Conservation (phyloP, 164 flowering plant species). For the Protea cynaroides region DNA sequence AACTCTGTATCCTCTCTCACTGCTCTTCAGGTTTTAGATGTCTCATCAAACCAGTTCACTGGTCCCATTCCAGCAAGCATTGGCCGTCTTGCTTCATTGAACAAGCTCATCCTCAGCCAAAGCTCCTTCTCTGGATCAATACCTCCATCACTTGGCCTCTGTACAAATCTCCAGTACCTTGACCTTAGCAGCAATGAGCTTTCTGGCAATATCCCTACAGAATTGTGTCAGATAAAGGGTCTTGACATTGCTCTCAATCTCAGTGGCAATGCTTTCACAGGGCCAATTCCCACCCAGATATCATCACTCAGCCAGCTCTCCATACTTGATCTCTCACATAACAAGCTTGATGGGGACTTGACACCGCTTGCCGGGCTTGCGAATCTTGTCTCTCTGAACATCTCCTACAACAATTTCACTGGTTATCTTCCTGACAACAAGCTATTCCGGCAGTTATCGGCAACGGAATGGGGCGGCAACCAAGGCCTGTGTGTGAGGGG, state of each 20-base stretch:
- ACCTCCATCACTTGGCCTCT: slow-evolving; percentile 34
- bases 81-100: slow-evolving; percentile 34
- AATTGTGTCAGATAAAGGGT: slow-evolving; percentile 28
- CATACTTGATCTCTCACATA: slow-evolving; percentile 50
- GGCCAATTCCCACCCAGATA: slow-evolving; percentile 38
- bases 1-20: slow-evolving; percentile 47
- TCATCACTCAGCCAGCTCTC: slow-evolving; percentile 54
- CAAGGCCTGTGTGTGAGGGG: slow-evolving; percentile 44
- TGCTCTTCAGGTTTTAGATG: slow-evolving; percentile 60
- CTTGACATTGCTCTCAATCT: slow-evolving; percentile 50
- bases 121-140: slow-evolving; percentile 44
- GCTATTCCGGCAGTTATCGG: slow-evolving; percentile 59
- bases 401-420: slow-evolving; percentile 66
- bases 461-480: slow-evolving; percentile 53
- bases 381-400: slow-evolving; percentile 62
- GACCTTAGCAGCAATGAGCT: slow-evolving; percentile 48
- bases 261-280: slow-evolving; percentile 40
- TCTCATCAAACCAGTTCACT: slow-evolving; percentile 40
- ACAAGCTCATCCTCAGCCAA: slow-evolving; percentile 29
- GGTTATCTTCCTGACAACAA: slow-evolving; percentile 73
- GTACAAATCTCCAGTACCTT: slow-evolving; percentile 41
- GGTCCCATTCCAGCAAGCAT: slow-evolving; percentile 49
- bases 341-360: slow-evolving; percentile 40
- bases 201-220: slow-evolving; percentile 35
- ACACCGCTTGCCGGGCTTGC: slow-evolving; percentile 48